These are phyloP conservation scores for Gardenia jasminoides DNA, from an alignment of 257 asterid genomes.

Conservation along the genomic window DNA sequence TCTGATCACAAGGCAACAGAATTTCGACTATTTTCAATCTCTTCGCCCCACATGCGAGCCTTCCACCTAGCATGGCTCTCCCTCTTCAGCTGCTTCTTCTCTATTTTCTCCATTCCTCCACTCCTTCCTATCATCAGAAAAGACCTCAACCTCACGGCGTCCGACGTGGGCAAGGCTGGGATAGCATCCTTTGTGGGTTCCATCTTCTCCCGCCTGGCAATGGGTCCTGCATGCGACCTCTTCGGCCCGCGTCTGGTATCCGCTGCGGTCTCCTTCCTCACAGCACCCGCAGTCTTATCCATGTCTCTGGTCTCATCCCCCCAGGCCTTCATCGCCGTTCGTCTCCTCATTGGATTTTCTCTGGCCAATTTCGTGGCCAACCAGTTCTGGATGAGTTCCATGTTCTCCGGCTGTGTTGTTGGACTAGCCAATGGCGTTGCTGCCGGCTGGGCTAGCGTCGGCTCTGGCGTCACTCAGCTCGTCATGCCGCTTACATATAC, in stretches of 20 bases:
- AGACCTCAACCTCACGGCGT: conserved; percentile 42
- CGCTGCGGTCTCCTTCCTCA: conserved; percentile 49
- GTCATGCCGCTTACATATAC: conserved; percentile 45
- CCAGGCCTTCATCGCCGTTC: conserved; percentile 29
- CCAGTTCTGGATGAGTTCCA: conserved; percentile 70
- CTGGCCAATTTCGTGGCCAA: conserved; percentile 56
- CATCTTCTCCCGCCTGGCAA: conserved; percentile 41
- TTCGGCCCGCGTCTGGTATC: conserved; percentile 54
- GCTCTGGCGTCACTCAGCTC: conserved; percentile 54
- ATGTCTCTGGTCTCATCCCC: conserved; percentile 33
- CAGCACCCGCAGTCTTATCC: conserved; percentile 42
- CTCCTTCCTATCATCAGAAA: conserved; percentile 50
- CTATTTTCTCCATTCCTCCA: conserved; percentile 62
- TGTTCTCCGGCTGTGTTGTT: conserved; percentile 54
- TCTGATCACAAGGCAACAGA: conserved; percentile 44
- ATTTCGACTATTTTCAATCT: conserved; percentile 40
- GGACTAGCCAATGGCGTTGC: conserved; percentile 57
- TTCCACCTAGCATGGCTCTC: conserved; percentile 66
- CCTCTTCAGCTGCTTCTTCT: conserved; percentile 53
- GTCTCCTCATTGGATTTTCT: conserved; percentile 51
- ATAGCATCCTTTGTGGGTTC: conserved; percentile 46
- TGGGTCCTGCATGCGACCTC: conserved; percentile 55
- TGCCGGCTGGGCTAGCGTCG: conserved; percentile 68
- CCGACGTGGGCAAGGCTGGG: conserved; percentile 39
- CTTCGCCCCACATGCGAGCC: conserved; percentile 57